phyloP scores from a whole-genome alignment of 352 stramenopile genomes.

The Phytophthora nicotianae region DNA sequence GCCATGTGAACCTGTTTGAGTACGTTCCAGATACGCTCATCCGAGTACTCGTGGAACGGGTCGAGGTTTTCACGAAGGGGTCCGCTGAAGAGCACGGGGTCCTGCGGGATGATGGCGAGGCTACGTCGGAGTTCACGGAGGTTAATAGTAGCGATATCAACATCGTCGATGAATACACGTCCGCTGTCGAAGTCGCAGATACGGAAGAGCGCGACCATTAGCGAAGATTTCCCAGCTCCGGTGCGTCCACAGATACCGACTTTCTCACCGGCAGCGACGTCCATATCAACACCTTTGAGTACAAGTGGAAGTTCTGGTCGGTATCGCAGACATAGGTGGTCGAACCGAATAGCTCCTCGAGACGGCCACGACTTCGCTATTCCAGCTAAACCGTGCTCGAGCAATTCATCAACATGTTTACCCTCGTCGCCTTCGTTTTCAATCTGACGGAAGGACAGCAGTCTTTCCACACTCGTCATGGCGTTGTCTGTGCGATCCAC shows the following conservation, averaged over 20 bases:
- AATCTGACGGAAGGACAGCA: conserved; percentile 40
- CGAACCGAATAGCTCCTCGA: conserved; percentile 31
- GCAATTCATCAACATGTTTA: conserved; percentile 8
- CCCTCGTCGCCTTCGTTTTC: conserved; percentile 37
- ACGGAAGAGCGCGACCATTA: conserved; percentile 47
- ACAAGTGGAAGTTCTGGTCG: conserved; percentile 45
- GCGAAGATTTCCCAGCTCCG: conserved; percentile 41
- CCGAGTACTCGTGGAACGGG: conserved; percentile 80
- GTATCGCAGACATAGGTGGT: conserved; percentile 38
- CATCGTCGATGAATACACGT: conserved; percentile 84
- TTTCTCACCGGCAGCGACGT: conserved; percentile 44
- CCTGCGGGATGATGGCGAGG: conserved; percentile 62
- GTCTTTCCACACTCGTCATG: conserved; percentile 41
- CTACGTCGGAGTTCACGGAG: conserved; percentile 36
- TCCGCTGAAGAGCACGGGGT: conserved; percentile 92
- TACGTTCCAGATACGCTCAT: conserved; percentile 67
- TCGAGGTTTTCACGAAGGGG: conserved; percentile 91
- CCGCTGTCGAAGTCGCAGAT: conserved; percentile 55
- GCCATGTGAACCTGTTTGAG: conserved; percentile 69
- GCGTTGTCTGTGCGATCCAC: conserved; percentile 50
- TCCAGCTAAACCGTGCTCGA: background rate
- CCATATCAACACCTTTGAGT: conserved; percentile 36
- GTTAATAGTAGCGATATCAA: conserved; percentile 60
- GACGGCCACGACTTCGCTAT: conserved; percentile 29
- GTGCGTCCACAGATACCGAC: conserved; percentile 65